Base-by-base conservation (phyloP, 2,329 filamentous ascomycete genomes). In the Trichoderma brevicompactum region DNA sequence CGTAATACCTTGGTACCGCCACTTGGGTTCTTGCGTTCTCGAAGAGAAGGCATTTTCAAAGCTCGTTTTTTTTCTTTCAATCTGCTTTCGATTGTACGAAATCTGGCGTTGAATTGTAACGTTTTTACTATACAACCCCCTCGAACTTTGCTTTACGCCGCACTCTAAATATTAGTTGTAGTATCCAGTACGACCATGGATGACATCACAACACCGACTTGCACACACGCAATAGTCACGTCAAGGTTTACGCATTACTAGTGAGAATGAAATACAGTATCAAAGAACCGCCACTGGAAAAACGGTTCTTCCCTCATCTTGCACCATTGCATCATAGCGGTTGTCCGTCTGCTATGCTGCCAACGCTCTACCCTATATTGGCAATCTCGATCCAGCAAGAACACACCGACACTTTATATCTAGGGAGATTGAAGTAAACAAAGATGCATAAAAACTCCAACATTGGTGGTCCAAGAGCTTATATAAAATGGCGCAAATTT, bases 1-100 rank as follows among this genome's bases (percentile, higher is more conserved):
- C 43, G 7, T 52, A n/a, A n/a, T n/a, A 68, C 68, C 66, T 69
- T 69, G 43, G 66, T 69, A 38, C 68, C 68, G 15, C 66, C 28
- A n/a, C 54, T 52, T n/a, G 67, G 67, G 3, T 65, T 50, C 55
- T 67, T 70, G 32, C 61, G 65, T 23, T 65, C 54, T 38, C 41
- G 59, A 44, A 55, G 38, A 40, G 65, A 60, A 60, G 61, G 48
- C 65, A 66, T 65, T n/a, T 34, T 40, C 15, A 40, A 3, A 3
- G n/a, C 2, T 61, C 17, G 34, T 38, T 10, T 28, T 10, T 40
- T 23, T n/a, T 28, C 15, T 40, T 23, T n/a, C 3, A 3, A 40
- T 7, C 7, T 23, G 13, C 10, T 36, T 17, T 53, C 28, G 3
- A 19, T 36, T 44, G 13, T 4, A 44, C 23, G 23, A 28, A 28